Evolutionary conservation across 352 stramenopile genomes (phyloP).

Genomic region (Pythium phragmiticola): DNA sequence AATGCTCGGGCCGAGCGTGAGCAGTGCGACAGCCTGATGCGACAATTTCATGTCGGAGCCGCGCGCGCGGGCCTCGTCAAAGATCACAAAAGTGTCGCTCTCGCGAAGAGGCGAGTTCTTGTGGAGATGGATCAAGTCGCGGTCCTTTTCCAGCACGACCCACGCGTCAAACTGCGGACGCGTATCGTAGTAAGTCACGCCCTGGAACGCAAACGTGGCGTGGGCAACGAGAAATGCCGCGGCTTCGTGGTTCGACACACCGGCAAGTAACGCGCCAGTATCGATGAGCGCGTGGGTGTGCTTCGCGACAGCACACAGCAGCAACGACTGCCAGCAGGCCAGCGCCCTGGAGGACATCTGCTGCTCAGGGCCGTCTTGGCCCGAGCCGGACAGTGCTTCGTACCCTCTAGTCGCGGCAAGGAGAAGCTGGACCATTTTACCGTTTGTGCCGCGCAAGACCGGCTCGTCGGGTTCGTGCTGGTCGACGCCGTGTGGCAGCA

Average conservation of each 20-base stretch:
- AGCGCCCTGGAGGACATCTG: background rate
- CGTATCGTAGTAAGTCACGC: slow-evolving; percentile 87
- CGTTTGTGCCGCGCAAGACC: slow-evolving; percentile 71
- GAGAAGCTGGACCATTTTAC: slow-evolving; percentile 85
- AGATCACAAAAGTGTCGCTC: slow-evolving; percentile 88
- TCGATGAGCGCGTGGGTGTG: slow-evolving; percentile 76
- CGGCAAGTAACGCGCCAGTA: slow-evolving; percentile 78
- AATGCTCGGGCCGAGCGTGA: slow-evolving; percentile 84
- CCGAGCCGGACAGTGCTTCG: slow-evolving; percentile 28
- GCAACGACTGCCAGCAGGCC: slow-evolving; percentile 42
- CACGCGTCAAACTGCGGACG: slow-evolving; percentile 51
- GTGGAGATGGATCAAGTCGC: slow-evolving; percentile 39
- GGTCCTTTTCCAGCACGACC: slow-evolving; percentile 71
- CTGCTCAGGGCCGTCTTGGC: background rate
- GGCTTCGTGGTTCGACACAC: slow-evolving; percentile 48
- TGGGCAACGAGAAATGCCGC: slow-evolving; percentile 46
- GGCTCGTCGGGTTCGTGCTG: slow-evolving; percentile 59
- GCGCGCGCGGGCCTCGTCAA: slow-evolving; percentile 87
- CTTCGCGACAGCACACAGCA: slow-evolving; percentile 40
- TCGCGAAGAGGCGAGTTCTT: slow-evolving; percentile 72
- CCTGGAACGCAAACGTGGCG: slow-evolving; percentile 24
- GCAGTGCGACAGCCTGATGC: slow-evolving; percentile 57
- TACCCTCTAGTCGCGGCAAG: slow-evolving; percentile 38
- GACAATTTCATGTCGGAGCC: slow-evolving; percentile 89
- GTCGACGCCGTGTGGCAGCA: slow-evolving; percentile 68